Evolutionary conservation across 306 rosid species (phyloP).

Genomic region (Lathyrus oleraceus): DNA sequence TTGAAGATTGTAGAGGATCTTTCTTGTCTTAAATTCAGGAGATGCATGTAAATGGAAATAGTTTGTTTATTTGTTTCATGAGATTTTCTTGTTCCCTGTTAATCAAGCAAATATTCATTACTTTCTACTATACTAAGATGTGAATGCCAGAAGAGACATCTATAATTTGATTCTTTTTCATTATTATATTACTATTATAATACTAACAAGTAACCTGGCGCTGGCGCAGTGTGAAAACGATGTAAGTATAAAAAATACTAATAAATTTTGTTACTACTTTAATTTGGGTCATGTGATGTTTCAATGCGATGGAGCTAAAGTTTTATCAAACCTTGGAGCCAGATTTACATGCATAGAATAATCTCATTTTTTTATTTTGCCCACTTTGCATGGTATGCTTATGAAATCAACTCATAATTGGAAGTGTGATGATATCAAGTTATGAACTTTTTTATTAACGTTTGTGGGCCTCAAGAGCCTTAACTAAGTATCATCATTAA

Average conservation of each 20-base stretch:
- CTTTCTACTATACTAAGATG: slow-evolving; percentile 20
- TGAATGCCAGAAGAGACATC: slow-evolving; percentile 38
- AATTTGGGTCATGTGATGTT: slow-evolving; percentile 33
- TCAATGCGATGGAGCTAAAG: background rate
- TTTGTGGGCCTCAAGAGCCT: slow-evolving; percentile 24
- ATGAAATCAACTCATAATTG: slow-evolving; percentile 13
- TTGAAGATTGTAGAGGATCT: slow-evolving; percentile 49
- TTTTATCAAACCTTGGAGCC: background rate
- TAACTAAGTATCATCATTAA: slow-evolving; percentile 28
- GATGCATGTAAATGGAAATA: slow-evolving; percentile 38
- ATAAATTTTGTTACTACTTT: slow-evolving; percentile 2
- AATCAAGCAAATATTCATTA: slow-evolving; percentile 47
- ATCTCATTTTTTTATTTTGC: background rate
- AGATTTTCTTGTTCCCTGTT: slow-evolving; percentile 50
- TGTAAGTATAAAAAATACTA: background rate
- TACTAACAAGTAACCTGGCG: background rate
- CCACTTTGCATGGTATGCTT: slow-evolving; percentile 16
- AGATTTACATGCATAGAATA: background rate
- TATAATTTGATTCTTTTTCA: slow-evolving; percentile 26
- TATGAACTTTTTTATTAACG: background rate
- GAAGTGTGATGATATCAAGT: background rate
- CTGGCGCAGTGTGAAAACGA: slow-evolving; percentile 9
- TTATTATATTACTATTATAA: background rate
- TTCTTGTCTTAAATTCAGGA: slow-evolving; percentile 45
- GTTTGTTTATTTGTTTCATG: slow-evolving; percentile 38